phyloP scores from a whole-genome alignment of 805 yeast genomes.

The Yamadazyma insecticola region DNA sequence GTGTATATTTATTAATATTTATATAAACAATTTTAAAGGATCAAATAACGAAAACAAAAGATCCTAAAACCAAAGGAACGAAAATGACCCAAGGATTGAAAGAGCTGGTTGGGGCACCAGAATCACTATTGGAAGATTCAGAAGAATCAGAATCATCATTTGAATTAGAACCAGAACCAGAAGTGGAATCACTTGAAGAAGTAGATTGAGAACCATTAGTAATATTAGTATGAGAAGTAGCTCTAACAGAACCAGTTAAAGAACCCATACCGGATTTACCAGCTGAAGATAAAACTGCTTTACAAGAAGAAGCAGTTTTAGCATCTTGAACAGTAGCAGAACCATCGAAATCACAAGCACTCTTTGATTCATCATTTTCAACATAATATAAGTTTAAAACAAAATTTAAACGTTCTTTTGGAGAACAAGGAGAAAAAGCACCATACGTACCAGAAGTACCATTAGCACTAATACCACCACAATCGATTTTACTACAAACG shows the following conservation, averaged over 20 bases:
- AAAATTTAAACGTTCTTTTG: constrained; percentile 33
- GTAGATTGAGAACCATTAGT: constrained; percentile 21
- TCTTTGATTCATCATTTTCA: constrained; percentile 17
- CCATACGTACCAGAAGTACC: constrained; percentile 39
- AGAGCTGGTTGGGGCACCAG: constrained; percentile 8
- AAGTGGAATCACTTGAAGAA: constrained; percentile 21
- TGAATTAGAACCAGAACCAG: constrained; percentile 14
- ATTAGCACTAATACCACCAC: constrained; percentile 33
- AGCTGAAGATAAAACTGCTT: constrained; percentile 56
- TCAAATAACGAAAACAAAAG: constrained; percentile 10
- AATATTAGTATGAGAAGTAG: constrained; percentile 19
- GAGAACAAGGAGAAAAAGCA: constrained; percentile 35
- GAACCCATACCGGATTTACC: constrained; percentile 68
- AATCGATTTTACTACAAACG: constrained; percentile 30
- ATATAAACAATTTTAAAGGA: no score
- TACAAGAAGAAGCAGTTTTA: constrained; percentile 42
- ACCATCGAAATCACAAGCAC: constrained; percentile 38
- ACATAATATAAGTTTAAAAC: constrained; percentile 36
- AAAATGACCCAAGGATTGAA: no score
- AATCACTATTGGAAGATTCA: constrained; percentile 12
- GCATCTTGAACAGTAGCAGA: constrained; percentile 35
- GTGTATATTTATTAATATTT: no score
- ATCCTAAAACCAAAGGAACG: no score
- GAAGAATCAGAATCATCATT: constrained; percentile 12
- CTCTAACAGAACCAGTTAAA: constrained; percentile 30